Conservation (phyloP, 306 rosid genomes). For the Cucurbita maxima region DNA sequence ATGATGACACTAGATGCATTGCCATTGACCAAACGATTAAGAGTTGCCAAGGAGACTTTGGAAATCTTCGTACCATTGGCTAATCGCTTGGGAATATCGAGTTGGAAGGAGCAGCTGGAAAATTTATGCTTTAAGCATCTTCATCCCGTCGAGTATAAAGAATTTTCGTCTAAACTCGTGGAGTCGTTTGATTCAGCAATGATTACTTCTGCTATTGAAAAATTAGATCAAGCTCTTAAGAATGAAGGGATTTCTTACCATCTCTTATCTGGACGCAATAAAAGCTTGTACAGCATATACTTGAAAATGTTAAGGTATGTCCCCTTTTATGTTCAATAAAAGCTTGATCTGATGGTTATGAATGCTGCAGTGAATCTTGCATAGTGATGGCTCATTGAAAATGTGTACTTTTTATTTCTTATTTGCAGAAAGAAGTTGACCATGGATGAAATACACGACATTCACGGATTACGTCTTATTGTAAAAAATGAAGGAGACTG, state of each 20-base stretch:
- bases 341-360: too few species aligned
- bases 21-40: slow-evolving; percentile 54
- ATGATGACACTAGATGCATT: slow-evolving; percentile 89
- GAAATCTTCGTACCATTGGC: slow-evolving; percentile 93
- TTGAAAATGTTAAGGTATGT: slow-evolving; percentile 72
- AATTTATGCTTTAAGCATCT: slow-evolving; percentile 82
- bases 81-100: slow-evolving; percentile 82
- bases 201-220: slow-evolving; percentile 54
- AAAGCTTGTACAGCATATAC: slow-evolving; percentile 83
- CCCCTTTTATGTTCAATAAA: neutral
- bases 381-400: neutral
- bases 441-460: slow-evolving; percentile 80
- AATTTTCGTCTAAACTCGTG: slow-evolving; percentile 63
- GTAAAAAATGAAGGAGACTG: slow-evolving; percentile 86
- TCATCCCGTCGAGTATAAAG: slow-evolving; percentile 47
- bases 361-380: too few species aligned
- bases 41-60: slow-evolving; percentile 91
- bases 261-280: slow-evolving; percentile 69
- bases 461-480: slow-evolving; percentile 81
- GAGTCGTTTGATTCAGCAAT: slow-evolving; percentile 59
- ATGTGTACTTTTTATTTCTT: neutral
- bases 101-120: slow-evolving; percentile 84
- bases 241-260: slow-evolving; percentile 66
- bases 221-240: slow-evolving; percentile 45
- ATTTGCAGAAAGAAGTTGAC: slow-evolving; percentile 62